Conservation (phyloP, 345 rosid species). For the Euphorbia pulcherrima region DNA sequence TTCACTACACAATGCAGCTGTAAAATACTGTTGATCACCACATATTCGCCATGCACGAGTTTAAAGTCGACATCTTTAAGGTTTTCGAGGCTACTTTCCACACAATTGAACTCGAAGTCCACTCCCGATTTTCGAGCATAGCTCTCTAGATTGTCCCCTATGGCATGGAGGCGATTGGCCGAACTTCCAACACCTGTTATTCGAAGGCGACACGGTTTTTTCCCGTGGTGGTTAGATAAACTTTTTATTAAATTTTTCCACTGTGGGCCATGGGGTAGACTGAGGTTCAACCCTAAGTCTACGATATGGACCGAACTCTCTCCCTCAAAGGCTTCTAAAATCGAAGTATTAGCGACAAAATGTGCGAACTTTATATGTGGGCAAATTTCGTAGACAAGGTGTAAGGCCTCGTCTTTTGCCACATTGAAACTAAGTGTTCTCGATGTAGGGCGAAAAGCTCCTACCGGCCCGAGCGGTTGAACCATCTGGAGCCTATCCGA, state of each 20-base stretch:
- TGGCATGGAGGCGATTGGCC: constrained; percentile 24
- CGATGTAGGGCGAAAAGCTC: constrained; percentile 21
- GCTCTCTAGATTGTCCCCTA: constrained; percentile 36
- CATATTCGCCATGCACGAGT: constrained; percentile 38
- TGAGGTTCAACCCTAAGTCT: constrained; percentile 63
- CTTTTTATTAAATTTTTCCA: constrained; percentile 51
- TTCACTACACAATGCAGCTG: constrained; percentile 61
- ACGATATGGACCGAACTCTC: constrained; percentile 57
- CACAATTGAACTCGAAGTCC: constrained; percentile 36
- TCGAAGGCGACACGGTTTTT: constrained; percentile 34
- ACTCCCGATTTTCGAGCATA: constrained; percentile 37
- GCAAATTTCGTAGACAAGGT: constrained; percentile 52
- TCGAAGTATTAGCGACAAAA: constrained; percentile 46
- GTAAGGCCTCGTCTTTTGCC: constrained; percentile 50
- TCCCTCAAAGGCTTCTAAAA: constrained; percentile 82
- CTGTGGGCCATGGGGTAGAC: constrained; percentile 49
- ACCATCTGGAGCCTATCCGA: constrained; percentile 42
- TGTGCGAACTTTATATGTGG: constrained; percentile 56
- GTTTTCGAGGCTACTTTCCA: constrained; percentile 48
- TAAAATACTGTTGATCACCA: constrained; percentile 51
- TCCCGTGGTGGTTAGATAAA: constrained; percentile 38
- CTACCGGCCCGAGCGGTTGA: constrained; percentile 41
- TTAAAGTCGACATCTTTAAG: constrained; percentile 38
- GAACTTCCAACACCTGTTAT: constrained; percentile 47
- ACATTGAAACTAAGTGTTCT: constrained; percentile 36